Conservation (phyloP, 306 rosid genomes). For the Comarum palustre region DNA sequence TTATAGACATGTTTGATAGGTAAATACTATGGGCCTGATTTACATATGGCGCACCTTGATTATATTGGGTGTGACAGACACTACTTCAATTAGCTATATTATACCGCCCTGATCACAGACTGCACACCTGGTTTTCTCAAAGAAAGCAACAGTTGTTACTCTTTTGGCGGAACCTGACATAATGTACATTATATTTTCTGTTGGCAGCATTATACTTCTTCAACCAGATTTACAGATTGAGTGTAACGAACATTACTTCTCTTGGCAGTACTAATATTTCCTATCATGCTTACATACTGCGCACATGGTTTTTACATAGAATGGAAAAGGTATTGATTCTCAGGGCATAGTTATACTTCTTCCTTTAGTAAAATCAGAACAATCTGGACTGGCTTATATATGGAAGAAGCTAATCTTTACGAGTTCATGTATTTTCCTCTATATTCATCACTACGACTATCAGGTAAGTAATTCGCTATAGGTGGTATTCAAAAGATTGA, state of each 20-base stretch:
- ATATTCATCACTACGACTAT: neutral
- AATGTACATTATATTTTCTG: neutral
- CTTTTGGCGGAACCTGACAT: neutral
- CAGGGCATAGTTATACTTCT: neutral
- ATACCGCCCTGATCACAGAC: neutral
- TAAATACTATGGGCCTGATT: neutral
- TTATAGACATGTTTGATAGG: neutral
- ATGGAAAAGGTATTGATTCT: neutral
- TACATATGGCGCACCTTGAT: neutral
- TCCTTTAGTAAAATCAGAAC: neutral
- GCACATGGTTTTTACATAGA: neutral
- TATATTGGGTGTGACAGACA: neutral
- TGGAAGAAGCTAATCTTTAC: neutral
- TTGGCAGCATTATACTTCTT: neutral
- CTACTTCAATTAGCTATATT: neutral
- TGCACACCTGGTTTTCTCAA: neutral
- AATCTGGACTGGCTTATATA: neutral
- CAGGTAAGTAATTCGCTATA: neutral
- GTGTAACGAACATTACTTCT: neutral
- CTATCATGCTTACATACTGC: neutral
- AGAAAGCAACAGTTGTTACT: neutral
- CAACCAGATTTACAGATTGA: neutral
- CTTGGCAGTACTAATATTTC: neutral
- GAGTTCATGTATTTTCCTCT: neutral
- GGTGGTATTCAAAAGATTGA: neutral